phyloP scores from a whole-genome alignment of 2,329 filamentous ascomycete genomes.

The Colletotrichum cuscutae region DNA sequence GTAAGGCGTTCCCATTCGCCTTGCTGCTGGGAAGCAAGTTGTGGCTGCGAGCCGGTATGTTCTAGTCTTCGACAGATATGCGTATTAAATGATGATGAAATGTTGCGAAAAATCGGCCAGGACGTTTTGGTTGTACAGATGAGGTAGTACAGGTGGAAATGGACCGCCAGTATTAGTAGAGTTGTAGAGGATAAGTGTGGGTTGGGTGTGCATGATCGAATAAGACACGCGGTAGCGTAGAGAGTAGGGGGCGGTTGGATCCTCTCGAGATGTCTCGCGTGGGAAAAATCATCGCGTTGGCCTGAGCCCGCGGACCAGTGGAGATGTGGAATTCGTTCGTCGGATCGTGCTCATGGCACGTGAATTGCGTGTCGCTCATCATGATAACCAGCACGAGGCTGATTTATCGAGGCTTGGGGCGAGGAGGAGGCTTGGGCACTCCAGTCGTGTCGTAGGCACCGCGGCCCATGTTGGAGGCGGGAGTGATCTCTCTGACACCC shows the following conservation, averaged over 20 bases:
- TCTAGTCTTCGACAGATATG: slow-evolving; percentile 46
- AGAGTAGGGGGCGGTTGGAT: slow-evolving; percentile 16
- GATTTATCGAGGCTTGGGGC: slow-evolving; percentile 51
- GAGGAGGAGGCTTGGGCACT: slow-evolving; percentile 57
- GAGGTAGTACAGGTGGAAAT: slow-evolving; percentile 28
- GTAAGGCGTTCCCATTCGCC: slow-evolving; percentile 30
- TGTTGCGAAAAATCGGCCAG: slow-evolving; percentile 31
- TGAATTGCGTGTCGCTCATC: neutral
- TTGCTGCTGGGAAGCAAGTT: slow-evolving; percentile 52
- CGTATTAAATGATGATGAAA: slow-evolving; percentile 44
- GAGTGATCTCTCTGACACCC: slow-evolving; percentile 45
- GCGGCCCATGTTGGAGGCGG: slow-evolving; percentile 58
- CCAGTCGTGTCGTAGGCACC: slow-evolving; percentile 64
- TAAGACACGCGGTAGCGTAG: slow-evolving; percentile 19
- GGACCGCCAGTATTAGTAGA: slow-evolving; percentile 30
- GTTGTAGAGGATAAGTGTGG: slow-evolving; percentile 17
- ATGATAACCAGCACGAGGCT: neutral
- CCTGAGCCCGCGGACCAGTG: slow-evolving; percentile 18
- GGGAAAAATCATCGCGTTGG: slow-evolving; percentile 35
- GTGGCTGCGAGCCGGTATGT: slow-evolving; percentile 50
- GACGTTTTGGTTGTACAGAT: slow-evolving; percentile 25
- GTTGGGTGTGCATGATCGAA: slow-evolving; percentile 24
- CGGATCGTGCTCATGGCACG: slow-evolving; percentile 18
- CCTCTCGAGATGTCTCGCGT: slow-evolving; percentile 33
- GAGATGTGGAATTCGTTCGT: slow-evolving; percentile 5